A percentile compares a stretch with the other conserved stretches of the same genome.
Conservation (phyloP, 176 grass and related monocot species). For the Cymbopogon citratus region DNA sequence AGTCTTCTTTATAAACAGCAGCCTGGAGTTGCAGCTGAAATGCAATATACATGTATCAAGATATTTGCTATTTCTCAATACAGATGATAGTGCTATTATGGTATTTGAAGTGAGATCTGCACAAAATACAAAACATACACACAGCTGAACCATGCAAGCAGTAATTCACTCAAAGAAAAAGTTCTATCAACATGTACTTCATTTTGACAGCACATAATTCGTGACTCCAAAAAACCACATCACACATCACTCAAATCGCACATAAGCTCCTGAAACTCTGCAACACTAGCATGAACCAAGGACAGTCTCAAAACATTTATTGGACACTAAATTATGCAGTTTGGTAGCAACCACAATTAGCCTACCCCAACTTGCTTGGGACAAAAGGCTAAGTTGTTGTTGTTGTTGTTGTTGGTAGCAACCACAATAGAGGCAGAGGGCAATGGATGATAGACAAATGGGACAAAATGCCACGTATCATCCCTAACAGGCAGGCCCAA, state of each 20-base stretch:
- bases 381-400: too few relatives aligned
- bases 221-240: background rate
- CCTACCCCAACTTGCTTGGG: too few relatives aligned
- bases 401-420: too few relatives aligned
- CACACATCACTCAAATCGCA: background rate
- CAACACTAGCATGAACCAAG: background rate
- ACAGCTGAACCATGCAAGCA: slow-evolving; percentile 7
- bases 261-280: background rate
- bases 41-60: slow-evolving; percentile 18
- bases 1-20: slow-evolving; percentile 73
- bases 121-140: background rate
- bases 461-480: too few relatives aligned
- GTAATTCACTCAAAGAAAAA: background rate
- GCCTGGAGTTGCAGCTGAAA: slow-evolving; percentile 77
- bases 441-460: too few relatives aligned
- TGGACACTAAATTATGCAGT: background rate
- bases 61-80: slow-evolving; percentile 21
- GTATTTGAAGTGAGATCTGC: background rate
- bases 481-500: too few relatives aligned
- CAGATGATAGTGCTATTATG: background rate
- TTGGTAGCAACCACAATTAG: background rate
- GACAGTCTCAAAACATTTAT: background rate
- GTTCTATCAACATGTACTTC: background rate
- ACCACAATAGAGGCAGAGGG: background rate
- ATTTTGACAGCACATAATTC: background rate